Evolutionary conservation across 495 filamentous ascomycete genomes (phyloP).

Genomic region (Aspergillus affinis): DNA sequence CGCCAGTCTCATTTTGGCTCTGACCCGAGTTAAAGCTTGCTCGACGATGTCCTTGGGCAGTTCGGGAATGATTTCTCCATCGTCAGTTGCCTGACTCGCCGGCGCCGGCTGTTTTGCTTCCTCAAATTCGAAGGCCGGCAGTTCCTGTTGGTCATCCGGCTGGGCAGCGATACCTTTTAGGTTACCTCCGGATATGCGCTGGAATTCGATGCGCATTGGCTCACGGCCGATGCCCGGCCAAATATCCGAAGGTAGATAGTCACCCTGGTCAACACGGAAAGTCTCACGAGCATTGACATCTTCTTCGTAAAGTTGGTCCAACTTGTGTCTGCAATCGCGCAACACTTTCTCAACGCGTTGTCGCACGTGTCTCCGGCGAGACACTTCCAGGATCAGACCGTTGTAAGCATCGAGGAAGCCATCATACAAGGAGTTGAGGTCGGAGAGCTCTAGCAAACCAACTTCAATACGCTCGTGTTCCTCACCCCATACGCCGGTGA

Average conservation of each 20-base stretch:
- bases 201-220: conserved; percentile 58
- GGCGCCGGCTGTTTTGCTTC: background rate
- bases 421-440: conserved; percentile 74
- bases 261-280: conserved; percentile 80
- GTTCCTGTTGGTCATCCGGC: conserved; percentile 3
- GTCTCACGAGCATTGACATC: conserved; percentile 73
- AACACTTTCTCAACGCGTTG: conserved; percentile 71
- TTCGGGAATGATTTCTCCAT: conserved; percentile 50
- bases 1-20: conserved; percentile 25
- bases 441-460: conserved; percentile 70
- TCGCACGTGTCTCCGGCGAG: conserved; percentile 66
- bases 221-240: conserved; percentile 72
- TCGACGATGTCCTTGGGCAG: conserved; percentile 57
- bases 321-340: conserved; percentile 68
- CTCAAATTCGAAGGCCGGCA: conserved; percentile 8
- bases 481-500: conserved; percentile 70
- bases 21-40: conserved; percentile 44
- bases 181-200: conserved; percentile 38
- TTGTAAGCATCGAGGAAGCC: conserved; percentile 82
- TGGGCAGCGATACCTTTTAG: conserved; percentile 25
- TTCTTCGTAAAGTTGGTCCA: conserved; percentile 71
- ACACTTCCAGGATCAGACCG: conserved; percentile 77
- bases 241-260: conserved; percentile 83
- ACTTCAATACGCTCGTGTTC: conserved; percentile 66
- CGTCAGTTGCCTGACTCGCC: conserved; percentile 22